Conservation (phyloP, 2,329 filamentous ascomycete genomes). For the Myotisia sp. region DNA sequence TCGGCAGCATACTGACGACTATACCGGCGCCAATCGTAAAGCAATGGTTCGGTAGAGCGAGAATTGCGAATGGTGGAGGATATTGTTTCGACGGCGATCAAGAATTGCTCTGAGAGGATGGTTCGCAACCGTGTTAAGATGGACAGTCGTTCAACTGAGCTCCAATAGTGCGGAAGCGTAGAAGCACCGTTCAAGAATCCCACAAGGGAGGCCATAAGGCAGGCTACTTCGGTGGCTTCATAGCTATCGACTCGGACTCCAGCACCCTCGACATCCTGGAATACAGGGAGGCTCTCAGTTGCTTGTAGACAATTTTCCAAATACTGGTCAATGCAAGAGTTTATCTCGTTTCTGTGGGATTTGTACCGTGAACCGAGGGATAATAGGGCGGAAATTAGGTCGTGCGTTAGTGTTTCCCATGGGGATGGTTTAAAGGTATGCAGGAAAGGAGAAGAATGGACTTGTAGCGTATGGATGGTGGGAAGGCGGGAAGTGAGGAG, state of each 20-base stretch:
- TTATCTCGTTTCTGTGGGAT: slow-evolving; percentile 51
- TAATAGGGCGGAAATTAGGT: slow-evolving; percentile 69
- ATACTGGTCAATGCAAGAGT: slow-evolving; percentile 56
- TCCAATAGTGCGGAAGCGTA: slow-evolving; percentile 69
- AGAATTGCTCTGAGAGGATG: slow-evolving; percentile 69
- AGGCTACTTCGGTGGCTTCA: slow-evolving; percentile 55
- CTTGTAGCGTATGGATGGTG: slow-evolving; percentile 65
- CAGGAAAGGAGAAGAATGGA: slow-evolving; percentile 68
- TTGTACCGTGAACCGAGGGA: slow-evolving; percentile 60
- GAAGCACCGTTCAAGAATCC: slow-evolving; percentile 79
- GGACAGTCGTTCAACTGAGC: slow-evolving; percentile 53
- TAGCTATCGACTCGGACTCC: slow-evolving; percentile 28
- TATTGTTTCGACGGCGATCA: slow-evolving; percentile 75
- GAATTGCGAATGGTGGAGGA: slow-evolving; percentile 81
- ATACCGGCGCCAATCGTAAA: slow-evolving; percentile 80
- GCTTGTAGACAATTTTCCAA: slow-evolving; percentile 54
- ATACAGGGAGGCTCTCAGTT: slow-evolving; percentile 41
- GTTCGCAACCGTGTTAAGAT: slow-evolving; percentile 57
- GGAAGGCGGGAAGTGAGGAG: slow-evolving; percentile 75
- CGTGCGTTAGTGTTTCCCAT: slow-evolving; percentile 67
- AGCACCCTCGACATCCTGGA: slow-evolving; percentile 42
- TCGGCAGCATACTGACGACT: slow-evolving; percentile 66
- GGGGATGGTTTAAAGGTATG: slow-evolving; percentile 73
- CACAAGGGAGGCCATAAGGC: slow-evolving; percentile 68
- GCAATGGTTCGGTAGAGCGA: slow-evolving; percentile 46